Evolutionary conservation across 140 eudicot species (phyloP), one percentile per base, ranked within the genome.

Genomic region (Flaveria floridana): DNA sequence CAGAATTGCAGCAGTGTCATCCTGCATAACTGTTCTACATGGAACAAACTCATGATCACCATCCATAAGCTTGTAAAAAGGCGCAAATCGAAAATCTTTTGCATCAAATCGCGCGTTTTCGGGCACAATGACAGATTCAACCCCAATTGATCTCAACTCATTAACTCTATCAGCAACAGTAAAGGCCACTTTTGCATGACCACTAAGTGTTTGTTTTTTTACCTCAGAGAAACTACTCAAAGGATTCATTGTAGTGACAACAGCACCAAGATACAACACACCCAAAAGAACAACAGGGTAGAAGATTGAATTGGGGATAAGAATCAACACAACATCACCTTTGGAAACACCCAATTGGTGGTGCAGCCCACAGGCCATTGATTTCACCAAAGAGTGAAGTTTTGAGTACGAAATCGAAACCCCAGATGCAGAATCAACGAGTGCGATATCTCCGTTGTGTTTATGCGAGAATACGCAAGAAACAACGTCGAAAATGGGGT

Each of bases 241-340:
- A 8, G 99, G 97, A 76, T 95, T 95, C 95, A 84, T 85, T 41
- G 99, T 74, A 44, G 89, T 87, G 0, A 82, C 92, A 79, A 89
- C 42, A 10, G 90, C 99, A 75, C 99, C 99, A 28, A 91, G 70
- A 74, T 79, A 79, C 47, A 95, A 26, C 76, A 84, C 86, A 69
- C 88, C 91, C 76, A 93, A 75, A 4, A 88, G 73, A 48, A 90
- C 21, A 0, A 90, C 34, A 0, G 99, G 97, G 52, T 81, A 88
- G 64, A 81, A 87, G 14, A 95, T 73, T 1, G 95, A 88, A 82
- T 91, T 93, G 0, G 97, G 96, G 34, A 85, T 66, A 1, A 88
- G 73, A 48, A 90, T 83, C 79, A 93, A 77, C 65, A 86, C 89
- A 0, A 88, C 91, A 68, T 93, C 97, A 76, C 97, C 97, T 80